These are phyloP conservation scores for Gracilaria gracilis DNA, from an alignment of 23 red algal genomes.

Conservation along the genomic window DNA sequence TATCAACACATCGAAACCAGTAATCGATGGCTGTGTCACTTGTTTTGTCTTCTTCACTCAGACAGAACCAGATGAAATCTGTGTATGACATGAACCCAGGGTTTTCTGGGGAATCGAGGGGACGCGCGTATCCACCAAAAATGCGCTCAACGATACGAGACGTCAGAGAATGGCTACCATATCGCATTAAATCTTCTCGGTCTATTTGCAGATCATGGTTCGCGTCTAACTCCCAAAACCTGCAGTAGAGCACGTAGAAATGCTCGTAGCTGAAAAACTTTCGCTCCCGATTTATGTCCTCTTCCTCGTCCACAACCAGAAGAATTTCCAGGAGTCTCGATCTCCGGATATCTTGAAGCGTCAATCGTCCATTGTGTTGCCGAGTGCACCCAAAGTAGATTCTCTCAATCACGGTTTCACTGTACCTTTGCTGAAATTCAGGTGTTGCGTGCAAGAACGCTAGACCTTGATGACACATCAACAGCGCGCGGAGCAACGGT, in stretches of 20 bases:
- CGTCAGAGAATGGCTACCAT: constrained; percentile 92
- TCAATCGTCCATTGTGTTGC: constrained; percentile 76
- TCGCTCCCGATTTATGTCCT: constrained; percentile 97
- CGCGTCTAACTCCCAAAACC: constrained; percentile 99
- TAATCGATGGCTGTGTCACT: constrained; percentile 92
- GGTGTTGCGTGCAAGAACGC: constrained; percentile 93
- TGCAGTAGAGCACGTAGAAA: constrained; percentile 99
- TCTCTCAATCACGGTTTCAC: constrained; percentile 97
- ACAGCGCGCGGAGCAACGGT: constrained; percentile 77
- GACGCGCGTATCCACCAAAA: constrained; percentile 88
- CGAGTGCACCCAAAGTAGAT: constrained; percentile 92
- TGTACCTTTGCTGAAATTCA: constrained; percentile 97
- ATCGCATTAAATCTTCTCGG: constrained; percentile 95
- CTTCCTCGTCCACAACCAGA: constrained; percentile 90
- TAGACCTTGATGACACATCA: constrained; percentile 89
- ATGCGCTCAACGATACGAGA: constrained; percentile 97
- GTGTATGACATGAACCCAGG: constrained; percentile 95
- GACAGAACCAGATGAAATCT: constrained; percentile 99
- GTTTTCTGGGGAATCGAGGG: constrained; percentile 74
- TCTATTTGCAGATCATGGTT: constrained; percentile 99
- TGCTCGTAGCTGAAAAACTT: constrained; percentile 98
- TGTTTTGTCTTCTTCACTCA: constrained; percentile 99
- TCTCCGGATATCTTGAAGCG: constrained; percentile 76
- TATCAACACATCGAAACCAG: constrained; percentile 99
- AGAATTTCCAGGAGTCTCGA: constrained; percentile 80